phyloP scores from a whole-genome alignment of 139 green algal species.

The Penium margaritaceum region DNA sequence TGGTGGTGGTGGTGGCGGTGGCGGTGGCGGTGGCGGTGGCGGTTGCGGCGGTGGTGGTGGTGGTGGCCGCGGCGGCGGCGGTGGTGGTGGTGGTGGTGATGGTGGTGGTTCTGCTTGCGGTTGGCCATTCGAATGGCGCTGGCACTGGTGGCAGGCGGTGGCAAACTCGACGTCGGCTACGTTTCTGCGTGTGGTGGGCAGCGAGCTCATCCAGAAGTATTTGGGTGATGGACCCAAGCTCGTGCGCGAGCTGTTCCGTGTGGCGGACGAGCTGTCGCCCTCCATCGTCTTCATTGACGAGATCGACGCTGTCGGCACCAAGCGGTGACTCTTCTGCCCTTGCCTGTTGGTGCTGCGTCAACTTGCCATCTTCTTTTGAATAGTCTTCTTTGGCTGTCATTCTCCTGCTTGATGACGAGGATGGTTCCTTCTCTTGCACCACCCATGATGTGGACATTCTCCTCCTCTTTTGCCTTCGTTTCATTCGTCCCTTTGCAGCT shows the following conservation, averaged over 20 bases:
- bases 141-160: slow-evolving; percentile 60
- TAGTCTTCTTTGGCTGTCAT: neutral
- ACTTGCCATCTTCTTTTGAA: neutral
- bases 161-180: slow-evolving; percentile 92
- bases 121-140: neutral
- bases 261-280: slow-evolving; percentile 95
- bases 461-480: no score
- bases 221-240: slow-evolving; percentile 93
- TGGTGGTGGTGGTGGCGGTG: no score
- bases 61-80: no score
- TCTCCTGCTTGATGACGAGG: no score
- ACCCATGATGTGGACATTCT: no score
- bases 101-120: no score
- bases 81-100: neutral
- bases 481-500: neutral
- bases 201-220: slow-evolving; percentile 99
- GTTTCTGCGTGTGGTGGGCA: slow-evolving; percentile 95
- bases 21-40: no score
- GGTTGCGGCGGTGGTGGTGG: no score
- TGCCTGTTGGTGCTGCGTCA: neutral
- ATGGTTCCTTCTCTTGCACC: no score
- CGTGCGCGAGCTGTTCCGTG: slow-evolving; percentile 95
- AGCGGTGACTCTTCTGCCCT: slow-evolving; percentile 25
- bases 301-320: slow-evolving; percentile 90
- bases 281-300: slow-evolving; percentile 96